Conservation (phyloP, 176 grass and related monocot species). For the Oryza officinalis region DNA sequence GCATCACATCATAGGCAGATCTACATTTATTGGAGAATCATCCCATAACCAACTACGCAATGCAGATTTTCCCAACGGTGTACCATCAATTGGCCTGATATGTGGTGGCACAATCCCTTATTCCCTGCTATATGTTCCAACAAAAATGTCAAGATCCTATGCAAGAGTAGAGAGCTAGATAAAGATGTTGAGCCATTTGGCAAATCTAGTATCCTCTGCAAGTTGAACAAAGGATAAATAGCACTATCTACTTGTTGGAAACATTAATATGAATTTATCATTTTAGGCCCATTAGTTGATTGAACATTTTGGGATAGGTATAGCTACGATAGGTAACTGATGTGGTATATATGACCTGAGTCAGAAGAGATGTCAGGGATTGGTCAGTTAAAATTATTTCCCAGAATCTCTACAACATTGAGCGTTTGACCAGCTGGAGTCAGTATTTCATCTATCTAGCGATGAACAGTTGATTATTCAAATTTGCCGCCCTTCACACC, state of each 20-base stretch:
- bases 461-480: background rate
- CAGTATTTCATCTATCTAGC: background rate
- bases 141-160: background rate
- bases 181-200: background rate
- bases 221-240: slow-evolving; percentile 21
- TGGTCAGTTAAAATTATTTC: background rate
- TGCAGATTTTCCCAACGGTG: slow-evolving; percentile 18
- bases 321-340: background rate
- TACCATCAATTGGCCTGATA: slow-evolving; percentile 11
- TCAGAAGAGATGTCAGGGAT: background rate
- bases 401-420: background rate
- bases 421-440: background rate
- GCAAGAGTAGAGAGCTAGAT: background rate
- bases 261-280: slow-evolving; percentile 1
- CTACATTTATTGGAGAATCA: slow-evolving; percentile 10
- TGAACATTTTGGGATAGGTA: slow-evolving; percentile 15
- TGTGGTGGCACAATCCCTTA: slow-evolving; percentile 19
- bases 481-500: background rate
- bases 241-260: slow-evolving; percentile 16
- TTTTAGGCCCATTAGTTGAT: background rate
- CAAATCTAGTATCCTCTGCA: background rate
- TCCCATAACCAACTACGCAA: slow-evolving; percentile 42
- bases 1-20: background rate
- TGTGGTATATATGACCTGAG: background rate
- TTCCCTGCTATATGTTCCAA: background rate